A percentile compares a stretch with the other conserved stretches of the same genome.
Conservation (phyloP, 257 asterid genomes). For the Mentha longifolia region DNA sequence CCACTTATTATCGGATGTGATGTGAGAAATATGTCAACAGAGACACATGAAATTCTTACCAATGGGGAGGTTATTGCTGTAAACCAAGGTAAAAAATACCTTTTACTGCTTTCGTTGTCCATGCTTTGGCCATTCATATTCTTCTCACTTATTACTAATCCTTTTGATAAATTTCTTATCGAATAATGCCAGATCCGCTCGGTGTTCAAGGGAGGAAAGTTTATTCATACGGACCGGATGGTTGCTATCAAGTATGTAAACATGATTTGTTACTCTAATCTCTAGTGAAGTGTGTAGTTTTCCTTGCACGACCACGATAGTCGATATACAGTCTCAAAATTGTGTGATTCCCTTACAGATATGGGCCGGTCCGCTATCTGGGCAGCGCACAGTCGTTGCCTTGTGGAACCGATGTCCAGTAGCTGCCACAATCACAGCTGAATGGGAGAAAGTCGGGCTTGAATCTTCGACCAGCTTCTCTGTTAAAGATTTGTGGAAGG, state of each 20-base stretch:
- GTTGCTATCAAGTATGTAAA: slow-evolving; percentile 61
- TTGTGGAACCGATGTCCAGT: slow-evolving; percentile 84
- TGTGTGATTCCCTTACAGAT: slow-evolving; percentile 46
- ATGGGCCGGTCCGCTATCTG: slow-evolving; percentile 99
- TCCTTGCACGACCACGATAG: too few species aligned
- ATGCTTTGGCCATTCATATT: background rate
- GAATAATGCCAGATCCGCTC: slow-evolving; percentile 60
- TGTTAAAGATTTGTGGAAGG: slow-evolving; percentile 90
- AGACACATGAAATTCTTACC: slow-evolving; percentile 69
- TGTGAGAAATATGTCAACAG: slow-evolving; percentile 79
- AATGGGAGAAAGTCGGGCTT: slow-evolving; percentile 74
- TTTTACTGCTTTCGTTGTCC: slow-evolving; percentile 16
- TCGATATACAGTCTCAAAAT: background rate
- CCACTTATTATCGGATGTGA: slow-evolving; percentile 95
- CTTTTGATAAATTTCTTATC: background rate
- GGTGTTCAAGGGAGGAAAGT: slow-evolving; percentile 96
- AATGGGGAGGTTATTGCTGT: slow-evolving; percentile 86
- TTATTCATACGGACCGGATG: slow-evolving; percentile 57
- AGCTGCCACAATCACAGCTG: slow-evolving; percentile 58
- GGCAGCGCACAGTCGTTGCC: slow-evolving; percentile 64
- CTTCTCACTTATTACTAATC: background rate
- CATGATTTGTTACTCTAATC: background rate
- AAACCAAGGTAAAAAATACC: slow-evolving; percentile 68
- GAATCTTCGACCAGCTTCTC: slow-evolving; percentile 70
- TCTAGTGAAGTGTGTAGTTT: too few species aligned